These are phyloP conservation scores for Metarhizium guizhouense DNA, from an alignment of 2,329 filamentous ascomycete species.

Conservation along the genomic window DNA sequence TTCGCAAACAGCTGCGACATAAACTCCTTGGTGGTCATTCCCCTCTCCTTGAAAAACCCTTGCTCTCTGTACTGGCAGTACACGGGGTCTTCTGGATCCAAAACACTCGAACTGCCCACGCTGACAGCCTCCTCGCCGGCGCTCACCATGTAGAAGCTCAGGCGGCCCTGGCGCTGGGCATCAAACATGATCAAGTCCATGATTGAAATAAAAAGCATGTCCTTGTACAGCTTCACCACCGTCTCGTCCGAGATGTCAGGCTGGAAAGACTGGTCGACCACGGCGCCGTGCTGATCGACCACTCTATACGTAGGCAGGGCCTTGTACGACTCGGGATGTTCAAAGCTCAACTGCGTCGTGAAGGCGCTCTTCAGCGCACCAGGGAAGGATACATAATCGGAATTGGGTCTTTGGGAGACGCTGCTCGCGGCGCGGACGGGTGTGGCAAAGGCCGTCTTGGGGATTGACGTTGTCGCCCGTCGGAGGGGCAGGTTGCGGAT, in stretches of 20 bases:
- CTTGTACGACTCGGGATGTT: constrained; percentile 59
- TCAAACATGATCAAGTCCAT: constrained; percentile 99
- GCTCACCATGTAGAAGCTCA: constrained; percentile 97
- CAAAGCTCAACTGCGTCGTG: constrained; percentile 69
- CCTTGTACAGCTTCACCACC: constrained; percentile 51
- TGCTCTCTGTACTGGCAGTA: constrained; percentile 94
- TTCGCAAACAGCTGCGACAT: constrained; percentile 96
- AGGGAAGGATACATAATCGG: constrained; percentile 63
- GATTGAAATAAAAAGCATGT: constrained; percentile 63
- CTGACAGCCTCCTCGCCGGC: constrained; percentile 92
- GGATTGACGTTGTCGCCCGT: constrained; percentile 13
- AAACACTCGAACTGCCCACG: constrained; percentile 76
- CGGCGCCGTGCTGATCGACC: constrained; percentile 77
- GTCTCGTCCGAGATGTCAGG: constrained; percentile 60
- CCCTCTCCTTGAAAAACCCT: constrained; percentile 82
- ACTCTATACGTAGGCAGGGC: constrained; percentile 87
- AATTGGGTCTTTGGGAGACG: constrained; percentile 47
- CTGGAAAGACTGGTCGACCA: constrained; percentile 65
- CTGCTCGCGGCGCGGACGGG: constrained; percentile 33
- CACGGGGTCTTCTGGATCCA: constrained; percentile 78
- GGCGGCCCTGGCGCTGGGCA: constrained; percentile 84
- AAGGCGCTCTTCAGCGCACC: constrained; percentile 95
- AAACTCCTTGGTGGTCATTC: constrained; percentile 79
- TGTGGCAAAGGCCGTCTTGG: constrained; percentile 12
- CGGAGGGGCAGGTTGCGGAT: constrained; percentile 20